A percentile compares a stretch with the other conserved stretches of the same genome.
phyloP scores from a whole-genome alignment of 2,329 filamentous ascomycete species.

The Botrytis deweyae region DNA sequence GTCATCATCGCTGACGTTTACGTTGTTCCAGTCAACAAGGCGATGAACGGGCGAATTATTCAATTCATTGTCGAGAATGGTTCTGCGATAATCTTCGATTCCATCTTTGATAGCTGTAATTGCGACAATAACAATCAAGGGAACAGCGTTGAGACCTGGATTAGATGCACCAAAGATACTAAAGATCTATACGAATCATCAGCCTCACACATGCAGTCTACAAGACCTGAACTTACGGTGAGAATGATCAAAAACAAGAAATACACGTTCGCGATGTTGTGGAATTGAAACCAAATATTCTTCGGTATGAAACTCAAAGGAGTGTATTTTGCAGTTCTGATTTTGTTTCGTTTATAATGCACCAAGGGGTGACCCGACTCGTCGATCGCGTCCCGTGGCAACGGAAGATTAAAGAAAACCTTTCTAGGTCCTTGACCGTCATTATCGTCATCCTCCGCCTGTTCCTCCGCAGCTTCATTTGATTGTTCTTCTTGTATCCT shows the following conservation, averaged over 20 bases:
- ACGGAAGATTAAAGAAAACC: constrained; percentile 82
- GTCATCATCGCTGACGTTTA: constrained; percentile 86
- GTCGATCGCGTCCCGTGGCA: constrained; percentile 73
- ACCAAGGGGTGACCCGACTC: constrained; percentile 73
- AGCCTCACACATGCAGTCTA: constrained; percentile 26
- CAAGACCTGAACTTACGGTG: constrained; percentile 62
- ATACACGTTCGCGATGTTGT: constrained; percentile 98
- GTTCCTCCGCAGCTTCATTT: constrained; percentile 26
- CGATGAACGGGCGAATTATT: constrained; percentile 96
- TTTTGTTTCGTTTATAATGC: constrained; percentile 87
- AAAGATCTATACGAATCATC: constrained; percentile 68
- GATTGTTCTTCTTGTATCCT: constrained; percentile 35
- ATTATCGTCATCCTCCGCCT: constrained; percentile 43
- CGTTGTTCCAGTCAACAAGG: constrained; percentile 84
- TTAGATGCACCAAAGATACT: constrained; percentile 92
- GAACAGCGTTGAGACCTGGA: constrained; percentile 84
- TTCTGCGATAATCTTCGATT: constrained; percentile 92
- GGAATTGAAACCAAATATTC: constrained; percentile 96
- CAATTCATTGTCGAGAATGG: constrained; percentile 84
- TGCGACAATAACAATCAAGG: constrained; percentile 85
- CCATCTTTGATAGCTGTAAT: constrained; percentile 93
- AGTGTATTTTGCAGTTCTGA: constrained; percentile 96
- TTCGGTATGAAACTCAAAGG: constrained; percentile 93
- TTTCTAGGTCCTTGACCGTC: constrained; percentile 48
- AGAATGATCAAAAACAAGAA: constrained; percentile 96